Percentiles rank a stretch among this genome's conserved stretches.
Evolutionary conservation across 1,284 basidiomycete species (phyloP).

Genomic region (Sparassis latifolia): DNA sequence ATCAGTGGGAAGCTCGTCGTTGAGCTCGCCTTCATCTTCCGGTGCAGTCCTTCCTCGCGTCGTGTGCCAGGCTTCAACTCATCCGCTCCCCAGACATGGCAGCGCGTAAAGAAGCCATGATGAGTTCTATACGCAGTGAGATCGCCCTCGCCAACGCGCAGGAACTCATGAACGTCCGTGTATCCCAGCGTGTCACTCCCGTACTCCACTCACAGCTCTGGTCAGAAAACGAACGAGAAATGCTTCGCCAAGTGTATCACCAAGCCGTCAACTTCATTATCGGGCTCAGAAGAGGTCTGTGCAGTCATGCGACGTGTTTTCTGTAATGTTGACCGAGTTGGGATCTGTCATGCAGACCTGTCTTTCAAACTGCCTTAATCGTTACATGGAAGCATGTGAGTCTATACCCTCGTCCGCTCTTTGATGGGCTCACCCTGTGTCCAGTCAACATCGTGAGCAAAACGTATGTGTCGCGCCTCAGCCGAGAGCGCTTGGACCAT

Average conservation of each 20-base stretch:
- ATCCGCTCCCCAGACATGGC: slow-evolving; percentile 37
- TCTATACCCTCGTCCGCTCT: slow-evolving; percentile 10
- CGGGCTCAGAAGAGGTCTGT: slow-evolving; percentile 67
- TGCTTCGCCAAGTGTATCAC: slow-evolving; percentile 74
- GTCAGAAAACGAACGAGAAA: slow-evolving; percentile 69
- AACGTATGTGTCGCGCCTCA: slow-evolving; percentile 55
- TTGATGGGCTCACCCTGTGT: background rate
- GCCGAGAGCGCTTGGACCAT: slow-evolving; percentile 40
- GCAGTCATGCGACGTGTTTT: background rate
- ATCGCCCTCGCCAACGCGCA: slow-evolving; percentile 72
- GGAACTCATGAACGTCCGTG: slow-evolving; percentile 70
- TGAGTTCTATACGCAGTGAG: slow-evolving; percentile 64
- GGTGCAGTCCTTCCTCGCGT: background rate
- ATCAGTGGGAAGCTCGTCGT: slow-evolving; percentile 3
- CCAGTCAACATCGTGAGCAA: slow-evolving; percentile 71
- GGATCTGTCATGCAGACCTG: slow-evolving; percentile 46
- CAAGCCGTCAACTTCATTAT: slow-evolving; percentile 69
- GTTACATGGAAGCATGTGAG: slow-evolving; percentile 83
- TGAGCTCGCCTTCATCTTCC: slow-evolving; percentile 23
- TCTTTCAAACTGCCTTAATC: slow-evolving; percentile 67
- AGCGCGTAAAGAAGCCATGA: slow-evolving; percentile 63
- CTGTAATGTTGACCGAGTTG: too few species aligned
- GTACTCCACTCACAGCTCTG: background rate
- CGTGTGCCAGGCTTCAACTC: background rate
- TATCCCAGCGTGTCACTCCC: background rate